Evolutionary conservation across 495 filamentous ascomycete species (phyloP), one percentile per base, ranked within the genome.

Genomic region (Tetracladium setigerum): DNA sequence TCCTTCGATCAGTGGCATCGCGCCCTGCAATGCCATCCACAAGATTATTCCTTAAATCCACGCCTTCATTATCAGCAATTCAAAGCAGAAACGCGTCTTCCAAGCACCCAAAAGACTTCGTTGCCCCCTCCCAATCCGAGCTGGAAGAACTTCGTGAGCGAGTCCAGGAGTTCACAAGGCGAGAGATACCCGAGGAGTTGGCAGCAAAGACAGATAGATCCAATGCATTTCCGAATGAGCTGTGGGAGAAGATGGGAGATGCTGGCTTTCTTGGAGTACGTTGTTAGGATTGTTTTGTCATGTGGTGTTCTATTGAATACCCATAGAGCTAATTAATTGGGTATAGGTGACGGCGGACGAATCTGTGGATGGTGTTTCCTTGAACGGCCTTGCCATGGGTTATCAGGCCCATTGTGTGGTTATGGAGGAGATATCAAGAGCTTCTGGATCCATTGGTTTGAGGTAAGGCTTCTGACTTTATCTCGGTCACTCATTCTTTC

Each of bases 371-470:
- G 92, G 92, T 3, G 22, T 27, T 27, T 27, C 22, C 22, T 27
- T 27, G 22, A 27, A 27, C 22, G 22, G 22, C 22, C 64, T 97
- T 43, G 86, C 76, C 3, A 81, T 97, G 78, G 92, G 92, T 32
- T 98, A 98, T 67, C 94, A 98, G 64, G 94, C 94, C 24, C 92
- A 98, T 60, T 96, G 90, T 62, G 71, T 95, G 4, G 87, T 96
- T 9, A 90, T 98, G 85, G 92, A 98, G 62, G 92, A 97, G 69
- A 57, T 82, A 41, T 76, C 73, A 8, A 66, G 73, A 13, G 71
- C 68, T 40, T 71, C 66, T 71, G 89, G 90, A 34, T 92, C 87
- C 55, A 91, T 98, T 52, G 92, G 81, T 6, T 78, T 98, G 6
- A 72, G 22, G 22, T 27, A 27, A 7, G 22, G 3, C 3, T 27